These are phyloP conservation scores for Ophiostoma quercus DNA, from an alignment of 2,329 filamentous ascomycete species.

Conservation along the genomic window DNA sequence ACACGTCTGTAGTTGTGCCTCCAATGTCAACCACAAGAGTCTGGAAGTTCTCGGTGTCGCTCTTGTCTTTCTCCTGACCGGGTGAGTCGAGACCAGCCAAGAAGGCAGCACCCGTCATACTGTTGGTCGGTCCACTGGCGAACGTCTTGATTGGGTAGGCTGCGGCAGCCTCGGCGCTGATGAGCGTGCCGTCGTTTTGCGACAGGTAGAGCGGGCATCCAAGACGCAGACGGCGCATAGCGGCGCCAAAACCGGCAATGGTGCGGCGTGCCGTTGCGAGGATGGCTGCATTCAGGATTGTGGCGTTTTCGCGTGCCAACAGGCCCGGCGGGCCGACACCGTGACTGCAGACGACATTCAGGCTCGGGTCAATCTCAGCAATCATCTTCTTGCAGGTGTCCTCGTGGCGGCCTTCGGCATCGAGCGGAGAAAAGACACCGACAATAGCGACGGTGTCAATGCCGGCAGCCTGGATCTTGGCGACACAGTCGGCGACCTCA, in stretches of 20 bases:
- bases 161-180: conserved; percentile 39
- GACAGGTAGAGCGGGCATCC: conserved; percentile 43
- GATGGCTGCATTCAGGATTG: conserved; percentile 49
- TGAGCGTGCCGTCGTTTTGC: conserved; percentile 47
- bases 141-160: conserved; percentile 45
- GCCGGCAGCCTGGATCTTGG: conserved; percentile 29
- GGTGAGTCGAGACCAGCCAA: conserved; percentile 29
- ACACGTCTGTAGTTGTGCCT: conserved; percentile 50
- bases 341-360: conserved; percentile 32
- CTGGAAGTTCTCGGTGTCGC: not conserved
- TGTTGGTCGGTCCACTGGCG: conserved; percentile 32
- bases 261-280: conserved; percentile 43
- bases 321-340: conserved; percentile 36
- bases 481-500: conserved; percentile 31
- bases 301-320: conserved; percentile 48
- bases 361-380: conserved; percentile 39
- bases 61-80: not conserved
- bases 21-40: conserved; percentile 49
- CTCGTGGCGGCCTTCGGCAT: conserved; percentile 49
- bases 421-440: conserved; percentile 55
- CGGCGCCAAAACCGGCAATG: conserved; percentile 41
- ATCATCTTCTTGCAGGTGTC: conserved; percentile 45
- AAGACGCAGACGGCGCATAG: conserved; percentile 40
- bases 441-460: conserved; percentile 48
- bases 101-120: conserved; percentile 46